phyloP scores from a whole-genome alignment of 345 rosid genomes.

The Litchi chinensis region DNA sequence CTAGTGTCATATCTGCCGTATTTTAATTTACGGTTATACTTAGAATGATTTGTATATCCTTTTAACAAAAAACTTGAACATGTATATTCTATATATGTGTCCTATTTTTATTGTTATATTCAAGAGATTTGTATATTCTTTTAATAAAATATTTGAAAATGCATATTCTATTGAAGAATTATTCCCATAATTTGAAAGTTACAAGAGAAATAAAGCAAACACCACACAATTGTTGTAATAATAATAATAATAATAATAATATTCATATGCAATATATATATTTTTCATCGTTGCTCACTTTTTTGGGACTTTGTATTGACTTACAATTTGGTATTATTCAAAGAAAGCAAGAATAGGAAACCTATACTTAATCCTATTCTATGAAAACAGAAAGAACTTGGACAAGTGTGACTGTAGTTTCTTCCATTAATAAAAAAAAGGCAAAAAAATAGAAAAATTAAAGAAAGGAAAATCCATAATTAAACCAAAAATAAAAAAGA shows the following conservation, averaged over 20 bases:
- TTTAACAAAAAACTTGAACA: too few relatives aligned
- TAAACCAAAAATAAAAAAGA: neutral
- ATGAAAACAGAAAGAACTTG: neutral
- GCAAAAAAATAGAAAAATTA: neutral
- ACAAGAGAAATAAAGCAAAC: neutral
- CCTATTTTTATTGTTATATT: too few relatives aligned
- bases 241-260: neutral
- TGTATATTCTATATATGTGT: too few relatives aligned
- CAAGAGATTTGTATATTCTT: too few relatives aligned
- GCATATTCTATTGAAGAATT: too few relatives aligned
- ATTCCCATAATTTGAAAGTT: too few relatives aligned
- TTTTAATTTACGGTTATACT: too few relatives aligned
- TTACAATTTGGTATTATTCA: constrained; percentile 31
- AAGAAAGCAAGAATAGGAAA: constrained; percentile 25
- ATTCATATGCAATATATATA: neutral
- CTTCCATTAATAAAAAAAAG: neutral
- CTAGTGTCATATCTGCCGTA: too few relatives aligned
- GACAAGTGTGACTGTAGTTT: constrained; percentile 15
- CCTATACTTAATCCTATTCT: constrained; percentile 14
- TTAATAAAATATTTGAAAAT: too few relatives aligned
- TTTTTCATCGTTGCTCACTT: neutral
- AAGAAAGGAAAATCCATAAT: neutral
- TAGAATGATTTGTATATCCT: too few relatives aligned
- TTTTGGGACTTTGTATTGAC: constrained; percentile 19
- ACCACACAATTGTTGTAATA: neutral